A percentile compares a stretch with the other conserved stretches of the same genome.
phyloP scores from a whole-genome alignment of 768 basidiomycete genomes.

The Lactarius pseudohatsudake region DNA sequence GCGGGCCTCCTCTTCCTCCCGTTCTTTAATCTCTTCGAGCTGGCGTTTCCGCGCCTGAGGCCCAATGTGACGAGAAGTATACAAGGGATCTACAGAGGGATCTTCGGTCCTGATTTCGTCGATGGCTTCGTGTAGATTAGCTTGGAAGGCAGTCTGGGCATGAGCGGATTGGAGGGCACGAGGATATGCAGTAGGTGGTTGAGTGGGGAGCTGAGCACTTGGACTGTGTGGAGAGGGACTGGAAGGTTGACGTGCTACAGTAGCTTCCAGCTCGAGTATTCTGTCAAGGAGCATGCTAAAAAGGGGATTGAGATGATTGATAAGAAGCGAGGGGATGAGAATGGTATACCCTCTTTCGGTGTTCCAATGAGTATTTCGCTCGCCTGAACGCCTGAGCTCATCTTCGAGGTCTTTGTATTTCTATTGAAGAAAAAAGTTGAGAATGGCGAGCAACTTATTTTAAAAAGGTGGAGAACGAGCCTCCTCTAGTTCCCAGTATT shows the following conservation, averaged over 20 bases:
- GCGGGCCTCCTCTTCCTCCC: slow-evolving; percentile 47
- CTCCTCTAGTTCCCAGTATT: slow-evolving; percentile 69
- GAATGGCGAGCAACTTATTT: neutral
- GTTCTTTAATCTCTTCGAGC: slow-evolving; percentile 43
- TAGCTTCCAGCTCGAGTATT: slow-evolving; percentile 57
- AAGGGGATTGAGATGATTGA: slow-evolving; percentile 22
- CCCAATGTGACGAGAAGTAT: slow-evolving; percentile 47
- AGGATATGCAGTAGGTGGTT: slow-evolving; percentile 49
- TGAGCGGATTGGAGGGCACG: slow-evolving; percentile 46
- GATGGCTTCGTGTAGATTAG: slow-evolving; percentile 50
- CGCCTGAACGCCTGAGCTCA: slow-evolving; percentile 59
- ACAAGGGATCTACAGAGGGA: slow-evolving; percentile 46
- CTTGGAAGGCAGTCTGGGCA: slow-evolving; percentile 46
- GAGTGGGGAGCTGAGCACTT: slow-evolving; percentile 32
- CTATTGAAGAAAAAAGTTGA: slow-evolving; percentile 35
- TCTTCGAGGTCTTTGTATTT: slow-evolving; percentile 58
- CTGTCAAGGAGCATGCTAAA: slow-evolving; percentile 55
- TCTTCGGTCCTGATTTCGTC: slow-evolving; percentile 47
- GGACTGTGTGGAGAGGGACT: slow-evolving; percentile 27
- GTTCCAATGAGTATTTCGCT: slow-evolving; percentile 60
- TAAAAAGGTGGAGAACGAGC: slow-evolving; percentile 37
- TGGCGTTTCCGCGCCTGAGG: slow-evolving; percentile 45
- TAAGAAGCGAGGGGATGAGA: slow-evolving; percentile 15
- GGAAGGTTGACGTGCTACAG: slow-evolving; percentile 37
- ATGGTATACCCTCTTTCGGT: slow-evolving; percentile 61